Conservation (phyloP, 2,329 filamentous ascomycete species). For the Claviceps spartinae region DNA sequence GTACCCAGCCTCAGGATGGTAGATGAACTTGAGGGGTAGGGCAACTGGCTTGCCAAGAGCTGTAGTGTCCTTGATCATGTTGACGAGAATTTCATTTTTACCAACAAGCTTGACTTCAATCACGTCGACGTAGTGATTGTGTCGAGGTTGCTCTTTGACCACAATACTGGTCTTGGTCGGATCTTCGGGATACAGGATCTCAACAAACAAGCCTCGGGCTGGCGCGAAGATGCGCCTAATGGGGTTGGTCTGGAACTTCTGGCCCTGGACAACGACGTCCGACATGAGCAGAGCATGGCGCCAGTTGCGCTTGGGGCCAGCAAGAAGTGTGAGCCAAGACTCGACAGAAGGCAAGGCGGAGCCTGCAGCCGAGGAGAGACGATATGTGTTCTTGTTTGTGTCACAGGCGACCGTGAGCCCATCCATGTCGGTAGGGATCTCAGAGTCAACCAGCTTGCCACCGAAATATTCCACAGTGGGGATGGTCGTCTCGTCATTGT, state of each 20-base stretch:
- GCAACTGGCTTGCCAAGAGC: slow-evolving; percentile 72
- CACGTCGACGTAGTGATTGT: slow-evolving; percentile 77
- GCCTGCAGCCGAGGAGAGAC: slow-evolving; percentile 62
- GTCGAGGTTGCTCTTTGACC: slow-evolving; percentile 75
- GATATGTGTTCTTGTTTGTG: slow-evolving; percentile 65
- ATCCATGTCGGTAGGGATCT: slow-evolving; percentile 65
- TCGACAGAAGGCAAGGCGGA: slow-evolving; percentile 65
- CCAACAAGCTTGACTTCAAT: slow-evolving; percentile 68
- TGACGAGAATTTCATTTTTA: slow-evolving; percentile 71
- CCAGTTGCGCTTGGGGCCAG: slow-evolving; percentile 79
- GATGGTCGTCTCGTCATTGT: slow-evolving; percentile 56
- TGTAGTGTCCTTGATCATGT: slow-evolving; percentile 86
- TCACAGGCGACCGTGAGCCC: slow-evolving; percentile 76
- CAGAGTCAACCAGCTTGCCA: slow-evolving; percentile 63
- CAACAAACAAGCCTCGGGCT: slow-evolving; percentile 73
- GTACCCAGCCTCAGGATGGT: slow-evolving; percentile 90
- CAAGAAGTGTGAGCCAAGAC: slow-evolving; percentile 77
- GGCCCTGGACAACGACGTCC: slow-evolving; percentile 86
- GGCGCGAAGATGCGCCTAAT: slow-evolving; percentile 85
- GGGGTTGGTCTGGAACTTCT: slow-evolving; percentile 95
- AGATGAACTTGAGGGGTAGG: slow-evolving; percentile 76
- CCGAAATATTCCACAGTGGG: slow-evolving; percentile 92
- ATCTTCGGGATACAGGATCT: slow-evolving; percentile 71
- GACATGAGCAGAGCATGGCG: slow-evolving; percentile 87
- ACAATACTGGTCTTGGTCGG: slow-evolving; percentile 71